phyloP scores from a whole-genome alignment of 768 basidiomycete species.

The Pisolithus sp. region DNA sequence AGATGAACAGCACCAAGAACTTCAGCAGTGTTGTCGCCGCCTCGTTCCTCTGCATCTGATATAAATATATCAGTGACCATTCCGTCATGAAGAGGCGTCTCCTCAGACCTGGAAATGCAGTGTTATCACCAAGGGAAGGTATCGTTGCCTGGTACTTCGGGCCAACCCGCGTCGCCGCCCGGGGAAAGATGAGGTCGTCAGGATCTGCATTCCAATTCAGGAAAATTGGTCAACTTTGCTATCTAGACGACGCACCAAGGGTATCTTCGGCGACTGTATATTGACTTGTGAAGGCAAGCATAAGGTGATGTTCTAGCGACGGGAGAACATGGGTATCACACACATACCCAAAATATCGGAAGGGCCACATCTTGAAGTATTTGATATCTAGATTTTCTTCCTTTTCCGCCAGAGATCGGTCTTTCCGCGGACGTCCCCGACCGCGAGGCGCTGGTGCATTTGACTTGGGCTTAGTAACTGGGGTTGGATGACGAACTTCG shows the following conservation, averaged over 20 bases:
- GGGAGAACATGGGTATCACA: background rate
- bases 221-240: conserved; percentile 15
- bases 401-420: conserved; percentile 62
- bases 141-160: conserved; percentile 76
- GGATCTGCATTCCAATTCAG: conserved; percentile 55
- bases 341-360: conserved; percentile 93
- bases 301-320: conserved; percentile 9
- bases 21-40: conserved; percentile 70
- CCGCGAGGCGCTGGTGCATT: conserved; percentile 69
- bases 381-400: conserved; percentile 75
- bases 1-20: conserved; percentile 58
- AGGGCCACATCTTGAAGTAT: conserved; percentile 89
- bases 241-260: conserved; percentile 48
- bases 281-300: conserved; percentile 42
- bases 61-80: background rate
- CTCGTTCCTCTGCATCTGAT: conserved; percentile 45
- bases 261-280: conserved; percentile 92
- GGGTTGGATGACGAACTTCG: conserved; percentile 55
- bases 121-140: conserved; percentile 30
- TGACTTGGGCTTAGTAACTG: conserved; percentile 52
- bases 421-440: conserved; percentile 73
- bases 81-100: background rate
- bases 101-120: conserved; percentile 34
- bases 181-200: conserved; percentile 95
- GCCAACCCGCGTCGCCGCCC: conserved; percentile 86